phyloP scores from a whole-genome alignment of 768 basidiomycete genomes.

The Lactarius sp. region DNA sequence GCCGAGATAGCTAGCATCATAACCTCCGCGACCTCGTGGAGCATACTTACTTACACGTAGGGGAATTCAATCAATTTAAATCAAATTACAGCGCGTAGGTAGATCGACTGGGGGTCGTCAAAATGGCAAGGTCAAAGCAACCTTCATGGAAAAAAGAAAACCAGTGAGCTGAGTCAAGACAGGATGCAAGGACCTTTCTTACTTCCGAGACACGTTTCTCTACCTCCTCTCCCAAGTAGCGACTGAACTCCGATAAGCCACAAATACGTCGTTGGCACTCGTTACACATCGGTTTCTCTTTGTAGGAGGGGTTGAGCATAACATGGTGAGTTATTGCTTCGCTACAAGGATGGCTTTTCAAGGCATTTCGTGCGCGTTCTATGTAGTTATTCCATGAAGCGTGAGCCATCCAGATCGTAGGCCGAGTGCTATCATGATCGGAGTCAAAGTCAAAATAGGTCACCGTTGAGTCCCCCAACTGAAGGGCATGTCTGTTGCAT shows the following conservation, averaged over 20 bases:
- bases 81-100: no score
- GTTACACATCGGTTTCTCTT: not conserved
- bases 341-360: not conserved
- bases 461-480: not conserved
- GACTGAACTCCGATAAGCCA: conserved; percentile 1
- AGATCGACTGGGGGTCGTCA: not conserved
- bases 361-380: not conserved
- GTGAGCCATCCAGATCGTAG: not conserved
- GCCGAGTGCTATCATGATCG: no score
- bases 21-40: no score
- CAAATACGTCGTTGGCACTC: not conserved
- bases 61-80: no score
- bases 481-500: not conserved
- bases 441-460: no score
- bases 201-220: conserved; percentile 1
- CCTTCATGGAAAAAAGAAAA: not conserved
- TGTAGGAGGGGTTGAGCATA: not conserved
- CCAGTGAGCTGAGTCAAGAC: not conserved
- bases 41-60: not conserved
- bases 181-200: not conserved
- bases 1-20: no score
- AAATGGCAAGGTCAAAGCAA: not conserved
- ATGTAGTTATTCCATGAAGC: not conserved
- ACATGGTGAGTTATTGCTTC: not conserved
- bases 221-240: not conserved